Conservation (phyloP, 441 rosid species). For the Populus trichocarpa region DNA sequence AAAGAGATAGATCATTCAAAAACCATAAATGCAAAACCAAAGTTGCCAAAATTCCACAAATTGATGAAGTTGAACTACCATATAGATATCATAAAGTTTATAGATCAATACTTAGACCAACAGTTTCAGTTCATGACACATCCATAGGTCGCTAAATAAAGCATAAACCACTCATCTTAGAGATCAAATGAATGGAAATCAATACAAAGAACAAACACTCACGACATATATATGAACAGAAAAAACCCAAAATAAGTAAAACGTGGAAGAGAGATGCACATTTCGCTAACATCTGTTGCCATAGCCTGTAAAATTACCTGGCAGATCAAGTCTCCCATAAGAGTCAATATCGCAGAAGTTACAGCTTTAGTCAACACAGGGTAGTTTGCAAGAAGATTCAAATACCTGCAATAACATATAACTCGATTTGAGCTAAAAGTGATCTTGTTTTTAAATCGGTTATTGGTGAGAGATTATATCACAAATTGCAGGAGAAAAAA, state of each 20-base stretch:
- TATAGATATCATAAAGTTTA: neutral
- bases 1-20: neutral
- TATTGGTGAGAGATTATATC: neutral
- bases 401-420: slow-evolving; percentile 50
- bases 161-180: neutral
- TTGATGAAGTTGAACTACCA: neutral
- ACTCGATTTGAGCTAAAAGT: neutral
- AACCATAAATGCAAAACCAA: neutral
- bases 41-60: neutral
- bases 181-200: neutral
- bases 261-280: neutral
- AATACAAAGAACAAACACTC: neutral
- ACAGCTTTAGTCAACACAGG: slow-evolving; percentile 80
- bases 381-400: slow-evolving; percentile 56
- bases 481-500: neutral
- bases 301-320: slow-evolving; percentile 46
- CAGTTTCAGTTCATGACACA: neutral
- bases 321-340: slow-evolving; percentile 77
- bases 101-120: too few species aligned
- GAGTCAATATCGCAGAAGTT: slow-evolving; percentile 80
- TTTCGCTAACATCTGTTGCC: neutral
- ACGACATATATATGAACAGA: neutral
- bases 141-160: neutral
- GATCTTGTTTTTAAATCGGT: neutral
- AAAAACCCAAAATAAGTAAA: neutral